Base-by-base conservation (phyloP, 768 basidiomycete species). In the Collybia nuda region DNA sequence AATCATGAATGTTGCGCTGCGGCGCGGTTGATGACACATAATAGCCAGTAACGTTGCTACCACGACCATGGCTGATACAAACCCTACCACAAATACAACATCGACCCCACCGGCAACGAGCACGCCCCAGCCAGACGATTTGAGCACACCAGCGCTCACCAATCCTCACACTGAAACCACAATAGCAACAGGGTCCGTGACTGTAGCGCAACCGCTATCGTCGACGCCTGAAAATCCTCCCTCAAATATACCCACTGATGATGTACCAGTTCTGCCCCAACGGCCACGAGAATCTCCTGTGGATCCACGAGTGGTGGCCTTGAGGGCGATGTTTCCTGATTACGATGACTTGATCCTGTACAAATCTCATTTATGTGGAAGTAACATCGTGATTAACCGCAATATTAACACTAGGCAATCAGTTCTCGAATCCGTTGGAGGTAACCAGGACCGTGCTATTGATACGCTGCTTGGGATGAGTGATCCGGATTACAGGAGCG, bases 391-490 rank as follows among this genome's bases (percentile, higher is more conserved):
- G 17, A 9, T n/a, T 35, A 19, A 44, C 9, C 1, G 14, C 48
- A 22, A 46, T 23, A 46, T 43, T 44, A 50, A 32, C 26, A 43
- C 3, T 38, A 88, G 86, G 36, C 75, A 76, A 60, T 84, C 83
- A 6, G 85, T 94, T 0, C 72, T 94, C 41, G 81, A 90, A 51
- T 86, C 85, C 5, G 86, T 86, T 5, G 61, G 72, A n/a, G 78
- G 84, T 9, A 72, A 89, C 56, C 82, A 90, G 55, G 89, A 89
- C 54, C 77, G 76, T 23, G 91, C 91, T 4, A 77, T 93, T 48
- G 90, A 93, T 58, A 69, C 76, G 1, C 74, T 94, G 7, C 78
- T 94, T 6, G 86, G 85, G 8, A 93, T 94, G 91, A 91, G 78
- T 67, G 92, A 94, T 68, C 90, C 90, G 1, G 76, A 84, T 6